Conservation (phyloP, 352 stramenopile genomes). For the Globisporangium okanoganense region DNA sequence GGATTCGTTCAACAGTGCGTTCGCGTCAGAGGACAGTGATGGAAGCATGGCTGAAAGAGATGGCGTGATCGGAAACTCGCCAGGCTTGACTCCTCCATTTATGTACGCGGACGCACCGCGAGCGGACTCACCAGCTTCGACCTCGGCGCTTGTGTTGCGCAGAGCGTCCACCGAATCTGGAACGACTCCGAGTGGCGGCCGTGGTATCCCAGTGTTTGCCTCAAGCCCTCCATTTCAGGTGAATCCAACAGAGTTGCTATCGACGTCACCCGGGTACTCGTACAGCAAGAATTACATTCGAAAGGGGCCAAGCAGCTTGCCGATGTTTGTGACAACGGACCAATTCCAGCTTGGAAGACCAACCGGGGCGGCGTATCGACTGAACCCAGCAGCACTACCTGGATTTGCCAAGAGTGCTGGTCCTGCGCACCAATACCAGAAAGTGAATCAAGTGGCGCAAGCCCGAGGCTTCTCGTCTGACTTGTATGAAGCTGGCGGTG, state of each 20-base stretch:
- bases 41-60: background rate
- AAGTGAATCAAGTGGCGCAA: conserved; percentile 19
- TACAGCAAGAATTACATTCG: conserved; percentile 66
- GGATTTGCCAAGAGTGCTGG: conserved; percentile 16
- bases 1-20: conserved; percentile 42
- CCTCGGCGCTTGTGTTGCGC: conserved; percentile 21
- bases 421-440: background rate
- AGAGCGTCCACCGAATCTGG: conserved; percentile 13
- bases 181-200: background rate
- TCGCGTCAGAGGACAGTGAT: conserved; percentile 27
- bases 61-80: conserved; percentile 17
- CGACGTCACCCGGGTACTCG: conserved; percentile 66
- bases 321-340: conserved; percentile 60
- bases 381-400: conserved; percentile 5
- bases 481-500: conserved; percentile 50
- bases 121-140: conserved; percentile 7
- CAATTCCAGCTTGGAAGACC: conserved; percentile 31
- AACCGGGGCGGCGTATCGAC: conserved; percentile 1
- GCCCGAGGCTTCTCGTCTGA: conserved; percentile 52
- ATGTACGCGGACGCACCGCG: conserved; percentile 12
- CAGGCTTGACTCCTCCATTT: conserved; percentile 34
- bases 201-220: conserved; percentile 28
- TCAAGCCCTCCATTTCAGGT: conserved; percentile 63
- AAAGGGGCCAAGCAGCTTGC: conserved; percentile 36
- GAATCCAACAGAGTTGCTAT: conserved; percentile 65